Percentiles rank a stretch among this genome's conserved stretches.
Evolutionary conservation across 2,329 filamentous ascomycete genomes (phyloP).

Genomic region (Sphaerostilbella broomeana): DNA sequence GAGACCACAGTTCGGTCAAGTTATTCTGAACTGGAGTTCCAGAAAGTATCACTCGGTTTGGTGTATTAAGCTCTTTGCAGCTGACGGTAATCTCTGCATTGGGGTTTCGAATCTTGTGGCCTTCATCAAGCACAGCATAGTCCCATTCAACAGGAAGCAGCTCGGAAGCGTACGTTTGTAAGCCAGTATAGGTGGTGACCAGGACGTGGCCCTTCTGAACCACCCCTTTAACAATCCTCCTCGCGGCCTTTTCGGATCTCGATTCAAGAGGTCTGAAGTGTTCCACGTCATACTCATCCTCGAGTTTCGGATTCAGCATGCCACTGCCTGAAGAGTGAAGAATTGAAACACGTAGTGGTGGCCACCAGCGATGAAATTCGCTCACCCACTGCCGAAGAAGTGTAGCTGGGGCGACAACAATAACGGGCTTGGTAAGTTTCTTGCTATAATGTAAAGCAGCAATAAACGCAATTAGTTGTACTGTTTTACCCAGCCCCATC

Average conservation of each 20-base stretch:
- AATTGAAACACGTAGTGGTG: slow-evolving; percentile 92
- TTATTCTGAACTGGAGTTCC: slow-evolving; percentile 99
- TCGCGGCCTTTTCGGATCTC: slow-evolving; percentile 53
- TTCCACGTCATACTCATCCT: slow-evolving; percentile 47
- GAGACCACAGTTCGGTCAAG: slow-evolving; percentile 86
- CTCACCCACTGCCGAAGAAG: slow-evolving; percentile 97
- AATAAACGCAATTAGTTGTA: slow-evolving; percentile 66
- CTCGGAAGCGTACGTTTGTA: slow-evolving; percentile 85
- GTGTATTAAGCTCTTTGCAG: slow-evolving; percentile 87
- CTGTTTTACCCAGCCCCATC: slow-evolving; percentile 97
- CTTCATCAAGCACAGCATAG: slow-evolving; percentile 91
- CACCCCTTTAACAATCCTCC: slow-evolving; percentile 75
- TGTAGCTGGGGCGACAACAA: slow-evolving; percentile 89
- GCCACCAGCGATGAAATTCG: slow-evolving; percentile 99
- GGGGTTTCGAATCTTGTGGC: slow-evolving; percentile 96
- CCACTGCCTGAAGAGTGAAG: slow-evolving; percentile 92
- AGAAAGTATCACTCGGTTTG: slow-evolving; percentile 86
- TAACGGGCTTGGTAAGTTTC: slow-evolving; percentile 73
- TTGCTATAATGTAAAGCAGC: slow-evolving; percentile 90
- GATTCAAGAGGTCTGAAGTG: slow-evolving; percentile 29
- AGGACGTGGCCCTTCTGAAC: slow-evolving; percentile 82
- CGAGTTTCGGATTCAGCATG: slow-evolving; percentile 76
- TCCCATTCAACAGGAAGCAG: slow-evolving; percentile 83
- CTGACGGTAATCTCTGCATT: slow-evolving; percentile 92
- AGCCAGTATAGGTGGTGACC: slow-evolving; percentile 89